Percentiles rank a stretch among this genome's conserved stretches.
Evolutionary conservation across 345 rosid genomes (phyloP).

Genomic region (Pseudoturritis turrita): DNA sequence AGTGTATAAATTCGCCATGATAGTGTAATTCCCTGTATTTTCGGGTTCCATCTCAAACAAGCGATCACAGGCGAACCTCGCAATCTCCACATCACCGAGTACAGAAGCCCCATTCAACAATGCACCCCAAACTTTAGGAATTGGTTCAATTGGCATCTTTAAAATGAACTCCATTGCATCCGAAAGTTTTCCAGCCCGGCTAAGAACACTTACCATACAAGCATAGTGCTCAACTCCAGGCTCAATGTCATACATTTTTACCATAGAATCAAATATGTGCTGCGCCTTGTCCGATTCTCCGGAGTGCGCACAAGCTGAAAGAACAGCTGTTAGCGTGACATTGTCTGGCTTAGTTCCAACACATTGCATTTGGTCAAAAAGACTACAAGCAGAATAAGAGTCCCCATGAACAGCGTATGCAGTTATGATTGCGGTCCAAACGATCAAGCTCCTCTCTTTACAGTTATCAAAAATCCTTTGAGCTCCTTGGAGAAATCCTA

Average conservation of each 20-base stretch:
- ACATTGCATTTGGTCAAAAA: conserved; percentile 55
- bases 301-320: conserved; percentile 75
- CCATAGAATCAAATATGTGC: conserved; percentile 54
- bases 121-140: conserved; percentile 82
- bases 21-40: conserved; percentile 64
- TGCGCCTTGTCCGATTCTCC: conserved; percentile 59
- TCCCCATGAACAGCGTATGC: conserved; percentile 77
- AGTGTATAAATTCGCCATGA: conserved; percentile 77
- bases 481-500: conserved; percentile 62
- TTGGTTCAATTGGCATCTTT: conserved; percentile 66
- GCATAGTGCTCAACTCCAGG: conserved; percentile 82
- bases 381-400: conserved; percentile 43
- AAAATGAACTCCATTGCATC: conserved; percentile 67
- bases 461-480: conserved; percentile 50
- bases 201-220: conserved; percentile 69
- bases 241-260: conserved; percentile 35
- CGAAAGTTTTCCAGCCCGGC: conserved; percentile 67
- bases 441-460: conserved; percentile 54
- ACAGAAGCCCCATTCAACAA: conserved; percentile 77
- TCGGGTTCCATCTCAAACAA: conserved; percentile 74
- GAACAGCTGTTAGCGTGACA: conserved; percentile 67
- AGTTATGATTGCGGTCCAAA: conserved; percentile 84
- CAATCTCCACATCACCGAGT: conserved; percentile 60
- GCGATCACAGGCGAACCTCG: conserved; percentile 50
- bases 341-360: conserved; percentile 56